These are phyloP conservation scores for Massariosphaeria phaeospora DNA, from an alignment of 495 filamentous ascomycete species.

Conservation along the genomic window DNA sequence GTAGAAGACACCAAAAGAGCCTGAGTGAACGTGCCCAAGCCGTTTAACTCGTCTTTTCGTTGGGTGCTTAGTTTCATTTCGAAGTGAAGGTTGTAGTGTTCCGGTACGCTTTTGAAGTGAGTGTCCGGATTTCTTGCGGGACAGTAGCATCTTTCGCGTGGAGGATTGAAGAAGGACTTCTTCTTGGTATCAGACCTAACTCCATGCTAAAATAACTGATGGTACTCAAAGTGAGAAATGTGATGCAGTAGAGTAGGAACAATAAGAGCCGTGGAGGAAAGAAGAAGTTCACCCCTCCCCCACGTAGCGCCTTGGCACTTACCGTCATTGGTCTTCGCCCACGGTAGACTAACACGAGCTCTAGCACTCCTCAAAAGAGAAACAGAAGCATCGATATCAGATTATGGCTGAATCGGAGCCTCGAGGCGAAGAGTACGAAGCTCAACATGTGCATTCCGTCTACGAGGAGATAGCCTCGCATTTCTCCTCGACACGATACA, in stretches of 20 bases:
- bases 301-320: constrained; percentile 6
- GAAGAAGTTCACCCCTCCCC: not conserved
- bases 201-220: no score
- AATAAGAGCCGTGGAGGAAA: not conserved
- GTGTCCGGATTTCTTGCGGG: no score
- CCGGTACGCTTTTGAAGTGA: no score
- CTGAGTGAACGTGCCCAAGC: no score
- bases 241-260: not conserved
- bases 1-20: no score
- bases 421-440: constrained; percentile 60
- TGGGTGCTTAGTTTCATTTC: no score
- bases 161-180: no score
- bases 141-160: no score
- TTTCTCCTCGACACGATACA: constrained; percentile 93
- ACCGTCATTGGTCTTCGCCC: not conserved
- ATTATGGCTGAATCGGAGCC: constrained; percentile 6
- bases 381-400: not conserved
- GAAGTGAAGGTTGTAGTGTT: no score
- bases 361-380: not conserved
- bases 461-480: constrained; percentile 93
- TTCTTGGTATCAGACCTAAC: no score
- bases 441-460: constrained; percentile 80
- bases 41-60: no score
- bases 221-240: not conserved
- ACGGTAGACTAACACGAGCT: not conserved